These are phyloP conservation scores for Macadamia tetraphylla DNA, from an alignment of 164 flowering plant species.

Conservation along the genomic window DNA sequence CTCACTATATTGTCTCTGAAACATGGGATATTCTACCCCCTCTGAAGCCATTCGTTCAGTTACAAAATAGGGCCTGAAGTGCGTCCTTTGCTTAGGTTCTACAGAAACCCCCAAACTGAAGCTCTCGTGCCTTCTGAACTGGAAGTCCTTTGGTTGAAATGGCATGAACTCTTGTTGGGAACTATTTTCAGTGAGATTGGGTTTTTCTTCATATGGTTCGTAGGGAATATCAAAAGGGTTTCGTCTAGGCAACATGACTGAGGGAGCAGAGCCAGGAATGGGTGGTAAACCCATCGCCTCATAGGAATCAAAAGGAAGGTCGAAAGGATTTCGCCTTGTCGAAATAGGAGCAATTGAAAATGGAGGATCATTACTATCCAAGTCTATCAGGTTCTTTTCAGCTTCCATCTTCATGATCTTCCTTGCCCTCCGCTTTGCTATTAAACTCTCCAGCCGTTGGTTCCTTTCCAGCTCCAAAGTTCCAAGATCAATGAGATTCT, in stretches of 20 bases:
- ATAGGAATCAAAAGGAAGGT: constrained; percentile 48
- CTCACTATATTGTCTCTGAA: constrained; percentile 63
- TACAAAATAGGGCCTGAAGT: constrained; percentile 54
- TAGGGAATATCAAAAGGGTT: constrained; percentile 92
- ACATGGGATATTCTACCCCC: constrained; percentile 35
- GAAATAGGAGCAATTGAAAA: constrained; percentile 55
- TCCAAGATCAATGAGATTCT: constrained; percentile 59
- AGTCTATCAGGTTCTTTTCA: constrained; percentile 79
- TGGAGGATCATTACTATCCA: constrained; percentile 50
- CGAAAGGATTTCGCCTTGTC: constrained; percentile 76
- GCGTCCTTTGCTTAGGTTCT: constrained; percentile 38
- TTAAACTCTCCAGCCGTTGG: constrained; percentile 72
- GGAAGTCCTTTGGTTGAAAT: constrained; percentile 45
- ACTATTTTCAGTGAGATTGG: constrained; percentile 52
- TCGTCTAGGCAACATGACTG: constrained; percentile 49
- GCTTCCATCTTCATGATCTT: constrained; percentile 42
- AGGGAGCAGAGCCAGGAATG: constrained; percentile 90
- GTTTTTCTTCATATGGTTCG: constrained; percentile 69
- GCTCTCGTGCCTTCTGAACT: constrained; percentile 69
- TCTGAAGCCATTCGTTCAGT: constrained; percentile 44
- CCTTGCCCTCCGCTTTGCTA: constrained; percentile 69
- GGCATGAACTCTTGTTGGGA: constrained; percentile 49
- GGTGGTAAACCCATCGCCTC: constrained; percentile 51
- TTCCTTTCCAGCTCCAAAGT: constrained; percentile 80
- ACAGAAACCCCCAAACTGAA: constrained; percentile 66